phyloP scores from a whole-genome alignment of 2,329 filamentous ascomycete species.

The Fusarium sp. region DNA sequence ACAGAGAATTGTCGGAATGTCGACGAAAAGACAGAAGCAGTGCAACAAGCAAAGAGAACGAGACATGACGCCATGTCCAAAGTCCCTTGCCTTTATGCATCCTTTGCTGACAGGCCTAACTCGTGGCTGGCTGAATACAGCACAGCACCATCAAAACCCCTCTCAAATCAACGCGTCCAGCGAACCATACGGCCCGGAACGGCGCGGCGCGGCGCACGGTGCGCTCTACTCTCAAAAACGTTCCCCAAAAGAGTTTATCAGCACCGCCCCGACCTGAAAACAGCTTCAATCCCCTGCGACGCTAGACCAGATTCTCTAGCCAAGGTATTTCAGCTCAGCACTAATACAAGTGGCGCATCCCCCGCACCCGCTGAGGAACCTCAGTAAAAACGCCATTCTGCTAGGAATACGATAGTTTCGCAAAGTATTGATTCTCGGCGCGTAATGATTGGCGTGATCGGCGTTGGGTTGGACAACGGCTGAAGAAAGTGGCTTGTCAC shows the following conservation, averaged over 20 bases:
- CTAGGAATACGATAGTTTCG: not conserved
- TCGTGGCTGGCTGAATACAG: not conserved
- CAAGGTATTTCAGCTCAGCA: slow-evolving; percentile 3
- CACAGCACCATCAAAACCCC: not conserved
- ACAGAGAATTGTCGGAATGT: not conserved
- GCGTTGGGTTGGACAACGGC: not conserved
- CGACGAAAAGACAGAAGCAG: not conserved
- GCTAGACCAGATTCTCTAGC: not conserved
- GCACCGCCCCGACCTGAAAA: not conserved
- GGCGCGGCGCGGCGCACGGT: not conserved
- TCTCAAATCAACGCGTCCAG: not conserved
- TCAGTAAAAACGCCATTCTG: not conserved
- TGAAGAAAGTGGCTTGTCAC: not conserved
- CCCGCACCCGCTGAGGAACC: not conserved
- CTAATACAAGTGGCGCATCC: not conserved
- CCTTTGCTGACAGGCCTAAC: not conserved
- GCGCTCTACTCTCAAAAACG: not conserved
- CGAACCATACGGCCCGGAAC: not conserved
- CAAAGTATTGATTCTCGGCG: not conserved
- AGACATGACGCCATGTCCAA: not conserved
- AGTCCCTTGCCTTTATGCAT: not conserved
- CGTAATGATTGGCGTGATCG: not conserved
- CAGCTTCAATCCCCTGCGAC: not conserved
- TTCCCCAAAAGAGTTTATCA: not conserved
- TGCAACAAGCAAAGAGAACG: not conserved